Evolutionary conservation across 1,139 yeast genomes (phyloP), one percentile per base, ranked within the genome.

Genomic region (Yamadazyma conglobata): DNA sequence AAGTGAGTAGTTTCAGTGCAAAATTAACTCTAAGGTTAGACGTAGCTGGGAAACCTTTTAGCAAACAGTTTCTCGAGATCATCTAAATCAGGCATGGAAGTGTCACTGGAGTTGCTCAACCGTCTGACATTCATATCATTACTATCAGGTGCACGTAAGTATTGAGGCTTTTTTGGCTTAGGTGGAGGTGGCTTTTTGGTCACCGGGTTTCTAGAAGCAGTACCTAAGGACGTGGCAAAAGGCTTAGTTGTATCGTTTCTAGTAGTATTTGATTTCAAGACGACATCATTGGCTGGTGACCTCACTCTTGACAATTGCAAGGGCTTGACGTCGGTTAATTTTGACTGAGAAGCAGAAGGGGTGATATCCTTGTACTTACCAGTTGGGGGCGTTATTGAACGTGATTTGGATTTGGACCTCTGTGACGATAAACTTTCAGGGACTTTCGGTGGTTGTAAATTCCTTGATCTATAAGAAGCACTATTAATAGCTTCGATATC

Each of bases 101-200:
- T 43, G 19, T 67, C 73, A 44, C 76, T 43, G 5, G 65, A 48
- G 20, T 52, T 50, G 38, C 73, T 68, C 12, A 51, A 40, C 24
- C 60, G 50, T 35, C 71, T 48, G 15, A 39, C 50, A 9, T 42
- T 37, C 5, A 27, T 30, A 13, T 37, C 28, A 3, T 30, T 34
- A 19, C 38, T 38, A 22, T 47, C 52, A 1, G 61, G 59, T 1
- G 69, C 53, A 45, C 73, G 73, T 39, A 79, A 58, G 47, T 74
- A 72, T 4, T 49, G 48, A 2, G 88, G 87, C 41, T 79, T 79
- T 39, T 60, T 64, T 3, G 84, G 84, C 39, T 73, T 73, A 10
- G 83, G 80, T 8, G 83, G 83, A 4, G 79, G 73, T 19, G 64
- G 64, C 42, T 67, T 68, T 6, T 14, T 10, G 4, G 24, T 15